Base-by-base conservation (phyloP, 164 flowering plant species). In the Aristolochia californica region DNA sequence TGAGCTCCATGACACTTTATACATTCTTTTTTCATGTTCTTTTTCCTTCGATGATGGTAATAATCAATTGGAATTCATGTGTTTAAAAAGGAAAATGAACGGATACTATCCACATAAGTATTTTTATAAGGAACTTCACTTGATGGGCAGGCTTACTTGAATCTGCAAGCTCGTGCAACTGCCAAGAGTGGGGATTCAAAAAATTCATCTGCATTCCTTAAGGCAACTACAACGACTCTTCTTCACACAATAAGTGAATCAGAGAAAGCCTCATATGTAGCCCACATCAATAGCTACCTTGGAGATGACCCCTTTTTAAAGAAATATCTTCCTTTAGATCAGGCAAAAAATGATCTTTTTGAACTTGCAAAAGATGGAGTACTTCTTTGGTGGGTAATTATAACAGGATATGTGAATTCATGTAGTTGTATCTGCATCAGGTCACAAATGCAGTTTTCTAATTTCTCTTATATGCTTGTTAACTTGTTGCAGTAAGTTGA, bases 341-440 rank as follows among this genome's bases (percentile, higher is more conserved):
- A 89, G 23, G 62, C 72, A 47, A 70, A 86, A 15, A 79, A 82
- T 78, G 87, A 66, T 57, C 63, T 90, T 5, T 90, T 83, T 62
- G 75, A 90, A 63, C 83, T 90, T 57, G 91, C 74, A 13, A 91
- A 83, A 71, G 90, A 83, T 72, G 98, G 98, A 45, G 91, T 91
- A 64, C 90, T 91, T 70, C 75, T 91, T 65, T 91, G 98, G 98
- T 86, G 55, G 57, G 56, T 20, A 24, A 58, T 47, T 58, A 20
- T 11, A 47, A 16, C 10, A 12, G 10, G 40, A 7, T 12, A 34
- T 34, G 40, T 28, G 7, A n/a, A 28, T 34, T 34, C 11, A 34
- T 34, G 40, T 34, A 7, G 40, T 34, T 4, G 40, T 34, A 34
- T 34, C 40, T 34, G 10, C 40, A 34, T 34, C 11, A 2, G 4